Conservation (phyloP, 2,329 filamentous ascomycete genomes). For the Alternaria sp. region DNA sequence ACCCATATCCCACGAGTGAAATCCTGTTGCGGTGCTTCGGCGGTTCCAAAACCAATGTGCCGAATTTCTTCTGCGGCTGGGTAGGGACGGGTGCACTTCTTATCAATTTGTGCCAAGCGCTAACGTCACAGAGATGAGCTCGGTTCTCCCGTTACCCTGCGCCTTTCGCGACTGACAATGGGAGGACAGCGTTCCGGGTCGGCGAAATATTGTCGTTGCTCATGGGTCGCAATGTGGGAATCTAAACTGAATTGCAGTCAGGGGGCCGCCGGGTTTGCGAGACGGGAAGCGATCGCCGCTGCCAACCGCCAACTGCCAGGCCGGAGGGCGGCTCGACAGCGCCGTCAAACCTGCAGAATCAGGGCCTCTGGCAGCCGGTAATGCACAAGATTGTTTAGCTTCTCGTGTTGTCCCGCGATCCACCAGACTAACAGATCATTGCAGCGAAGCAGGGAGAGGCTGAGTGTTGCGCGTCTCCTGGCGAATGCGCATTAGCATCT, state of each 20-base stretch:
- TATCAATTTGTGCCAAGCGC: conserved; percentile 41
- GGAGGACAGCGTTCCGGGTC: conserved; percentile 29
- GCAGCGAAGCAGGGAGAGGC: conserved; percentile 11
- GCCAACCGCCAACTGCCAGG: conserved; percentile 23
- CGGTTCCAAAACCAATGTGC: conserved; percentile 48
- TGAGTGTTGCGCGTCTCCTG: conserved; percentile 15
- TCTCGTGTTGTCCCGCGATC: conserved; percentile 27
- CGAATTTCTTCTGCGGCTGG: conserved; percentile 27
- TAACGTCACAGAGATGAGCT: conserved; percentile 32
- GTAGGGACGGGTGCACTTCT: conserved; percentile 45
- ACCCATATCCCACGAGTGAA: conserved; percentile 36
- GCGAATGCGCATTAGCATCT: conserved; percentile 36
- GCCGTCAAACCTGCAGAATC: conserved; percentile 30
- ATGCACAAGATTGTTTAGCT: conserved; percentile 19
- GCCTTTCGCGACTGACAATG: conserved; percentile 27
- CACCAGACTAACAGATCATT: conserved; percentile 16
- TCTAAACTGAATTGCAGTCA: conserved; percentile 34
- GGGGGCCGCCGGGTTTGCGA: conserved; percentile 34
- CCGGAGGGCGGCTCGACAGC: conserved; percentile 33
- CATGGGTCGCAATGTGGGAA: conserved; percentile 29
- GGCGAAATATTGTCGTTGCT: conserved; percentile 37
- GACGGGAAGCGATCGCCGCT: conserved; percentile 43
- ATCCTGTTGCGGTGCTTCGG: conserved; percentile 35
- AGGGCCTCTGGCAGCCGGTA: conserved; percentile 18
- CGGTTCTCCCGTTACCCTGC: conserved; percentile 29